Conservation (phyloP, 1,284 basidiomycete genomes). For the Coniophora puteana region DNA sequence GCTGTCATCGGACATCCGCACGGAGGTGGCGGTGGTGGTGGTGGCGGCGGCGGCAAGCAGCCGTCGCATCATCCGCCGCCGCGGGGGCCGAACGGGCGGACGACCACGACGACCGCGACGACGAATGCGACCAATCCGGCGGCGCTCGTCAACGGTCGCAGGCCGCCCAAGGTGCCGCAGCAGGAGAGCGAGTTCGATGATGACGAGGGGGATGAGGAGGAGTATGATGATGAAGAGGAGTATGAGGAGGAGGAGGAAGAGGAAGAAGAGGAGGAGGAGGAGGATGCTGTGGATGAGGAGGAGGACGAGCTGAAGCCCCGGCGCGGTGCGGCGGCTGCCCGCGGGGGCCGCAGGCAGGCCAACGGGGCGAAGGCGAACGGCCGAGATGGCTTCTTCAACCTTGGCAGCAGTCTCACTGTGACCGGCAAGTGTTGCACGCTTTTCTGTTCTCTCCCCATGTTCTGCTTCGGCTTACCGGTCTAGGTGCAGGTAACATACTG, state of each 20-base stretch:
- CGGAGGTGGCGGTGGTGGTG: no score
- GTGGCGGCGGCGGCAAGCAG: no score
- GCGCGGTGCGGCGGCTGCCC: conserved; percentile 30
- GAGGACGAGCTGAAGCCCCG: conserved; percentile 45
- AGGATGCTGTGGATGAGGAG: conserved; percentile 58
- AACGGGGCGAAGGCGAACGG: conserved; percentile 39
- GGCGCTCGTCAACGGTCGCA: conserved; percentile 44
- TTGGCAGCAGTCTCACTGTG: conserved; percentile 77
- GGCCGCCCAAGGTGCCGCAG: conserved; percentile 34
- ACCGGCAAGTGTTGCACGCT: conserved; percentile 56
- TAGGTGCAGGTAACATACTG: conserved; percentile 83
- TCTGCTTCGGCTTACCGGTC: conserved; percentile 14
- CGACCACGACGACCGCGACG: conserved; percentile 2
- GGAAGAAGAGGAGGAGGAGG: conserved; percentile 61
- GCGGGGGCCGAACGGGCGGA: conserved; percentile 27
- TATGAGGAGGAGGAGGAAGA: conserved; percentile 66
- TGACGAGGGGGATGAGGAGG: conserved; percentile 55
- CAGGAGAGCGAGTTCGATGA: conserved; percentile 64
- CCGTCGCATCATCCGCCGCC: conserved; percentile 38
- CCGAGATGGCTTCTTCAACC: conserved; percentile 71
- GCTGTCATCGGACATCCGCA: conserved; percentile 69
- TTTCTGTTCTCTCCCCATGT: conserved; percentile 6
- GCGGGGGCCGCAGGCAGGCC: conserved; percentile 30
- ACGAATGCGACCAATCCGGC: conserved; percentile 25
- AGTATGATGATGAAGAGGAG: conserved; percentile 56